Evolutionary conservation across 1,284 basidiomycete genomes (phyloP), one percentile per base, ranked within the genome.

Genomic region (Ustilago cynodontis): DNA sequence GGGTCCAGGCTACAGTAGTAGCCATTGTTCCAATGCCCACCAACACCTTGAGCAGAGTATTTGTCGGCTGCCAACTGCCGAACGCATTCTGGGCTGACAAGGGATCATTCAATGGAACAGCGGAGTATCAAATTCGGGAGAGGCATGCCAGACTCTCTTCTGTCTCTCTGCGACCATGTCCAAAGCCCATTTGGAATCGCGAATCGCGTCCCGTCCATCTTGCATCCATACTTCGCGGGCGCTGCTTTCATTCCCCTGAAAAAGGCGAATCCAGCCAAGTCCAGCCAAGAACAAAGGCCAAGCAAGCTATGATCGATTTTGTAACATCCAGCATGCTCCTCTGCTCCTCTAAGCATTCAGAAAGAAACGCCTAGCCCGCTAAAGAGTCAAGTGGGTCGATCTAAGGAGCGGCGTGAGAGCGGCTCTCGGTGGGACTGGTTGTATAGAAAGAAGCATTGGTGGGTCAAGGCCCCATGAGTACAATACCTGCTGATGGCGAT

Each of bases 61-160:
- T 37, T 37, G 35, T 37, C 35, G 49, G 49, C 49, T 50, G 49
- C 49, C 49, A 24, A 50, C 24, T 50, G 49, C 49, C 22, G 49
- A 50, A 26, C 28, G 26, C 35, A 37, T 37, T 37, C 35, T 37
- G 35, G 35, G 43, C 43, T 45, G 43, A 45, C n/a, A 13, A 45
- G 14, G 14, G 35, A 45, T n/a, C 18, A 3, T 20, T 18, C 14
- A 4, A 24, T 28, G 24, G 4, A 50, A 29, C 9, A 18, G 59
- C 59, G 51, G 51, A 61, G 26, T 39, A 33, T 52, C 20, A 61
- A 61, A 18, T 35, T 62, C 41, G 51, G 59, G 11, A 24, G 52
- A 14, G 22, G 41, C 41, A 61, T 54, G 53, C 51, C 59, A 61
- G 51, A 43, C 60, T 43, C 33, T 55, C 53, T 62, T 37, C 9